Percentiles rank a stretch among this genome's conserved stretches.
These are phyloP conservation scores for Nemania serpens DNA, from an alignment of 2,329 filamentous ascomycete species.

Conservation along the genomic window DNA sequence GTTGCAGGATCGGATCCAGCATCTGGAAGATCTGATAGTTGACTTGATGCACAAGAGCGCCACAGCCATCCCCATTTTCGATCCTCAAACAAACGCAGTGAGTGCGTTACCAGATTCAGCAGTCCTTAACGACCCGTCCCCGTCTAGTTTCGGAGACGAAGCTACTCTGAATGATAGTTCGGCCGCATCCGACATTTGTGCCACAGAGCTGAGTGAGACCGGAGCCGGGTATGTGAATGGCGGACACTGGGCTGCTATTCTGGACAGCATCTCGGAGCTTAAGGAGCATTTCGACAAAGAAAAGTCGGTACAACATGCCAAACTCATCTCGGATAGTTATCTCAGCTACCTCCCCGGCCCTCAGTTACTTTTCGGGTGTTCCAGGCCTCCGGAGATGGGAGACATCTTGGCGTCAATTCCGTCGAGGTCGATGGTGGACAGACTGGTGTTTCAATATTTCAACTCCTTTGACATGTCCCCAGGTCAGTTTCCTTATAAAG, in stretches of 20 bases:
- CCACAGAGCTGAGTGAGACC: slow-evolving; percentile 34
- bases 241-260: slow-evolving; percentile 47
- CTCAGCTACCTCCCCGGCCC: slow-evolving; percentile 24
- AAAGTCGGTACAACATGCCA: slow-evolving; percentile 22
- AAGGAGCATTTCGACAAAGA: slow-evolving; percentile 44
- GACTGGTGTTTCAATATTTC: slow-evolving; percentile 47
- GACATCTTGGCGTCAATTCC: slow-evolving; percentile 38
- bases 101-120: background rate
- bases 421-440: slow-evolving; percentile 41
- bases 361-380: slow-evolving; percentile 42
- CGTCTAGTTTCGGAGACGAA: background rate
- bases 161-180: background rate
- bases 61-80: background rate
- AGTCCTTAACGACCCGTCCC: background rate
- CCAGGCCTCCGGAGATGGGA: background rate
- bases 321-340: background rate
- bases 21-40: slow-evolving; percentile 41
- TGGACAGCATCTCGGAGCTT: slow-evolving; percentile 48
- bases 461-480: slow-evolving; percentile 40
- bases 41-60: slow-evolving; percentile 35
- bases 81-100: background rate
- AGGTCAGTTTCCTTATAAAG: slow-evolving; percentile 22
- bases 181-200: slow-evolving; percentile 39
- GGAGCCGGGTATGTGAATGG: slow-evolving; percentile 43
- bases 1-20: slow-evolving; percentile 34